phyloP scores from a whole-genome alignment of 2,329 filamentous ascomycete genomes.

The Xylaria sp. region DNA sequence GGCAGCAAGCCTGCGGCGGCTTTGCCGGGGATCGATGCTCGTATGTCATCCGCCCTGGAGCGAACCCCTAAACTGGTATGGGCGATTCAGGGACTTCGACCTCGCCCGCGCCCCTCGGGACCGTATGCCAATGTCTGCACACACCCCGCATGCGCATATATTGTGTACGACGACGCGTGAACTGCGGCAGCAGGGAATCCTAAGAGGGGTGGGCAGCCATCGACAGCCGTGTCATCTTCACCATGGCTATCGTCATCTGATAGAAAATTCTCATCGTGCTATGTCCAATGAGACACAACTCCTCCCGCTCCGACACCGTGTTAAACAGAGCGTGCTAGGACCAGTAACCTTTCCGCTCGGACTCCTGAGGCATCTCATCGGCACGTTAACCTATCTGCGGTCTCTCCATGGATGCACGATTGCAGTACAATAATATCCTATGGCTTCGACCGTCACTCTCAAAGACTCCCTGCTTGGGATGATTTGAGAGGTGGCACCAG shows the following conservation, averaged over 20 bases:
- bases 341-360: constrained; percentile 2
- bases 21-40: constrained; percentile 16
- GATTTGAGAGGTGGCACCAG: constrained; percentile 26
- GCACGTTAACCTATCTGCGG: background rate
- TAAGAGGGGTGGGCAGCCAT: constrained; percentile 21
- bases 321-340: background rate
- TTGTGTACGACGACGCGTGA: constrained; percentile 32
- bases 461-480: background rate
- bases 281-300: constrained; percentile 2
- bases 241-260: constrained; percentile 29
- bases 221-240: constrained; percentile 34
- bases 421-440: background rate
- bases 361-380: background rate
- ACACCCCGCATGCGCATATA: constrained; percentile 36
- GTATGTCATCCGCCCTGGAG: constrained; percentile 18
- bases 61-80: constrained; percentile 8
- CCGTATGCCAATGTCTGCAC: constrained; percentile 30
- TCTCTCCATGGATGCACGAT: background rate
- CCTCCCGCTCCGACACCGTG: background rate
- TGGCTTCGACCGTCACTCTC: background rate
- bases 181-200: constrained; percentile 33
- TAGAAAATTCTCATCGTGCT: constrained; percentile 14
- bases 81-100: constrained; percentile 5
- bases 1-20: constrained; percentile 2
- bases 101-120: constrained; percentile 19